Evolutionary conservation across 352 stramenopile species (phyloP).

Genomic region (Globisporangium echinulatum): DNA sequence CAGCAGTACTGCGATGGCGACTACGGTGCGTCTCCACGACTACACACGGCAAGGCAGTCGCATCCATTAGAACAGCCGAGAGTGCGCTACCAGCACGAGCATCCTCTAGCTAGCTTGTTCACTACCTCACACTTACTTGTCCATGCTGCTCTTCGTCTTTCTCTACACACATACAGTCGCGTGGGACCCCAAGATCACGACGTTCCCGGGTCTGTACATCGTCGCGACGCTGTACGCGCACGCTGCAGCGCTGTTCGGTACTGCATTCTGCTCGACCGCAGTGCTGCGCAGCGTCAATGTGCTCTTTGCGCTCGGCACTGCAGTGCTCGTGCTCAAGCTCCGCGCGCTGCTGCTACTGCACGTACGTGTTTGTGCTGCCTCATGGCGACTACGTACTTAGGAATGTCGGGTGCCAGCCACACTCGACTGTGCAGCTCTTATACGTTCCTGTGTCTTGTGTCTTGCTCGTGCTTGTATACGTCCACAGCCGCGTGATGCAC

Average conservation of each 20-base stretch:
- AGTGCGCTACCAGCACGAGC: too few species aligned
- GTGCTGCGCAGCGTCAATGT: conserved; percentile 78
- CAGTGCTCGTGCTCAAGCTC: conserved; percentile 42
- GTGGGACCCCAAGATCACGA: conserved; percentile 92
- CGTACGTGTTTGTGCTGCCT: not conserved
- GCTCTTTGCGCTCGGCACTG: conserved; percentile 62
- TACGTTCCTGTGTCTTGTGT: too few species aligned
- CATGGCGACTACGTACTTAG: too few species aligned
- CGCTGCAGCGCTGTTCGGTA: conserved; percentile 6
- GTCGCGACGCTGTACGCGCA: conserved; percentile 39
- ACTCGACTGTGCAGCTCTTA: not conserved
- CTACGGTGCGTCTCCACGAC: conserved; percentile 34
- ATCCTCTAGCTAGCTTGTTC: too few species aligned
- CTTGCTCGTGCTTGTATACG: not conserved
- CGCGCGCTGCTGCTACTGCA: conserved; percentile 29
- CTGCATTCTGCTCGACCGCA: conserved; percentile 43
- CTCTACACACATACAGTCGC: conserved; percentile 24
- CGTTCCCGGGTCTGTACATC: conserved; percentile 86
- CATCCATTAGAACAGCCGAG: too few species aligned
- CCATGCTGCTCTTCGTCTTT: not conserved
- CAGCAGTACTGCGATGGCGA: conserved; percentile 70
- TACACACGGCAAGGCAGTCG: too few species aligned
- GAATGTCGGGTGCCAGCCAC: too few species aligned
- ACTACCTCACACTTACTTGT: not conserved
- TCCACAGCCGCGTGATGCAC: conserved; percentile 24